Evolutionary conservation across 176 grass and related monocot species (phyloP).

Genomic region (Lolium multiflorum): DNA sequence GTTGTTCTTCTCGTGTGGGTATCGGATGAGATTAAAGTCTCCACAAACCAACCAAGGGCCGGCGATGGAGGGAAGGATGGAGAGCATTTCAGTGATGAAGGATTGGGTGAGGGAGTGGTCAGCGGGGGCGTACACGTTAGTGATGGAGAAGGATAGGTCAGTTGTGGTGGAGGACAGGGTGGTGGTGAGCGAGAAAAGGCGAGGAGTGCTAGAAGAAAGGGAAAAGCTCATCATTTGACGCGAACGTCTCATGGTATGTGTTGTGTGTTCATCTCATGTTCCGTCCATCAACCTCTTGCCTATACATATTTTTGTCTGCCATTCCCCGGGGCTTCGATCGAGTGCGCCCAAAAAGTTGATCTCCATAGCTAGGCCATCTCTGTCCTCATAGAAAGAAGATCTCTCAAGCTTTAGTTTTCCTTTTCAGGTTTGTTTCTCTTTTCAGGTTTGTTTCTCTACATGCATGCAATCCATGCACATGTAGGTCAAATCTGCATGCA

Average conservation of each 20-base stretch:
- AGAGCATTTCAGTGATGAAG: too few relatives aligned
- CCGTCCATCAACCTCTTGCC: slow-evolving; percentile 49
- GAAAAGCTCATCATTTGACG: slow-evolving; percentile 56
- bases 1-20: too few relatives aligned
- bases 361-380: not conserved
- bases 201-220: too few relatives aligned
- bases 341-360: slow-evolving; percentile 65
- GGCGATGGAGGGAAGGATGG: too few relatives aligned
- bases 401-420: not conserved
- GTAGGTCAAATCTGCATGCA: slow-evolving; percentile 34
- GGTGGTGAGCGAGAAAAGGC: too few relatives aligned
- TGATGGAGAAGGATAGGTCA: too few relatives aligned
- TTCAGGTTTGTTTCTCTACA: slow-evolving; percentile 4
- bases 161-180: too few relatives aligned
- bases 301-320: slow-evolving; percentile 66
- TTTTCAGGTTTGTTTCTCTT: slow-evolving; percentile 2
- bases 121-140: too few relatives aligned
- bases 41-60: too few relatives aligned
- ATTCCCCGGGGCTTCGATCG: slow-evolving; percentile 43
- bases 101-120: too few relatives aligned
- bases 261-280: slow-evolving; percentile 41
- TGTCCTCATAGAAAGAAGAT: slow-evolving; percentile 34
- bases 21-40: too few relatives aligned
- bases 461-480: slow-evolving; percentile 21
- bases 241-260: slow-evolving; percentile 49